A percentile compares a stretch with the other conserved stretches of the same genome.
phyloP scores from a whole-genome alignment of 306 rosid species.

The Prunus mongolica region DNA sequence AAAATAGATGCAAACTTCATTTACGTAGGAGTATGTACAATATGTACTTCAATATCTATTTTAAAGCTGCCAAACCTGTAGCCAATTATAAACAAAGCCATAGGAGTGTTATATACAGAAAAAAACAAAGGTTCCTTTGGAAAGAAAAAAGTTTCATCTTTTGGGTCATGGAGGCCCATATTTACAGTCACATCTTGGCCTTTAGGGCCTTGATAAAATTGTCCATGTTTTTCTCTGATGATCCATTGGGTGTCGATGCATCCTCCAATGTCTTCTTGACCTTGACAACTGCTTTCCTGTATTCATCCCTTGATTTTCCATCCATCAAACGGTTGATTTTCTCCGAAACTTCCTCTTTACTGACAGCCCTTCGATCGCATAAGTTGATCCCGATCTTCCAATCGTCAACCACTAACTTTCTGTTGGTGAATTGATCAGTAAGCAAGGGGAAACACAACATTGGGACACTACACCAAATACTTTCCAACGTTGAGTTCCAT shows the following conservation, averaged over 20 bases:
- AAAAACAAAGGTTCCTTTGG: neutral
- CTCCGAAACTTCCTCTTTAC: constrained; percentile 26
- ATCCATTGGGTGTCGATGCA: constrained; percentile 38
- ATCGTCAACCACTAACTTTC: constrained; percentile 55
- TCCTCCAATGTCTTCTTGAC: constrained; percentile 29
- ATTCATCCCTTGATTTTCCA: constrained; percentile 26
- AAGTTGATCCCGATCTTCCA: constrained; percentile 57
- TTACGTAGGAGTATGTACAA: neutral
- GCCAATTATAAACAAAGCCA: neutral
- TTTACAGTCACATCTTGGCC: neutral
- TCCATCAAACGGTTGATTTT: constrained; percentile 39
- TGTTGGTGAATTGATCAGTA: constrained; percentile 63
- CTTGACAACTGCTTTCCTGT: constrained; percentile 24
- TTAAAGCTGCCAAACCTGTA: neutral
- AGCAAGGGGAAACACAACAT: constrained; percentile 49
- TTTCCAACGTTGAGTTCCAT: constrained; percentile 59
- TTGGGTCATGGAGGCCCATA: neutral
- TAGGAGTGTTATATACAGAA: neutral
- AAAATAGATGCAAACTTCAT: too few relatives aligned
- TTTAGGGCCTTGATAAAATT: constrained; percentile 32
- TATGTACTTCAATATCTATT: neutral
- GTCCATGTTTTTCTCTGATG: constrained; percentile 38
- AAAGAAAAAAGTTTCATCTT: neutral
- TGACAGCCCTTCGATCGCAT: constrained; percentile 5
- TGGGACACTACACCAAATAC: constrained; percentile 48